Conservation (phyloP, 805 yeast genomes). For the Debaryomyces hansenii region DNA sequence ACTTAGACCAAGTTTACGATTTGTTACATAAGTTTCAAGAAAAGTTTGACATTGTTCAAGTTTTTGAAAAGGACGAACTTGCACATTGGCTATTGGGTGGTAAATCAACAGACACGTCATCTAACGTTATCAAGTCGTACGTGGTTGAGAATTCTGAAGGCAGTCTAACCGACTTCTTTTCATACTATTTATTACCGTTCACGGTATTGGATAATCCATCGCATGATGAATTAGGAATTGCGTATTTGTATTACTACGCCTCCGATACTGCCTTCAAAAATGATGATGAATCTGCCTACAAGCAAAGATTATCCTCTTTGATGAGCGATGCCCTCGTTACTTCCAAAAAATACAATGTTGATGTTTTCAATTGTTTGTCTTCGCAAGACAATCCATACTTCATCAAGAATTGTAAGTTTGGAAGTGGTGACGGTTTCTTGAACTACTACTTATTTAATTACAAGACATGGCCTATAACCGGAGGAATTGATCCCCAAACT, state of each 20-base stretch:
- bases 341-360: conserved; percentile 68
- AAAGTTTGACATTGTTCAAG: conserved; percentile 72
- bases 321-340: conserved; percentile 75
- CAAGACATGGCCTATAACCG: conserved; percentile 73
- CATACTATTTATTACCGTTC: conserved; percentile 87
- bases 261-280: conserved; percentile 55
- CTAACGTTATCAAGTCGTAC: conserved; percentile 69
- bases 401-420: conserved; percentile 80
- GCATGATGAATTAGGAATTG: conserved; percentile 74
- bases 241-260: conserved; percentile 89
- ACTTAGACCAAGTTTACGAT: conserved; percentile 61
- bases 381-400: conserved; percentile 87
- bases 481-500: conserved; percentile 67
- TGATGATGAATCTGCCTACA: conserved; percentile 45
- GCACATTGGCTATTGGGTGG: conserved; percentile 79
- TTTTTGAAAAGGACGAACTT: conserved; percentile 66
- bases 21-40: conserved; percentile 64
- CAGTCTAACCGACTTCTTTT: conserved; percentile 80
- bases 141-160: conserved; percentile 67
- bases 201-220: conserved; percentile 67
- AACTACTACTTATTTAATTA: conserved; percentile 93
- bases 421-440: conserved; percentile 89
- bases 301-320: conserved; percentile 58
- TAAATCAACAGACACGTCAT: conserved; percentile 17
- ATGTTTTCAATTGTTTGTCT: conserved; percentile 91